Conservation (phyloP, 768 basidiomycete genomes). For the Chalciporus pseudorubinellus region DNA sequence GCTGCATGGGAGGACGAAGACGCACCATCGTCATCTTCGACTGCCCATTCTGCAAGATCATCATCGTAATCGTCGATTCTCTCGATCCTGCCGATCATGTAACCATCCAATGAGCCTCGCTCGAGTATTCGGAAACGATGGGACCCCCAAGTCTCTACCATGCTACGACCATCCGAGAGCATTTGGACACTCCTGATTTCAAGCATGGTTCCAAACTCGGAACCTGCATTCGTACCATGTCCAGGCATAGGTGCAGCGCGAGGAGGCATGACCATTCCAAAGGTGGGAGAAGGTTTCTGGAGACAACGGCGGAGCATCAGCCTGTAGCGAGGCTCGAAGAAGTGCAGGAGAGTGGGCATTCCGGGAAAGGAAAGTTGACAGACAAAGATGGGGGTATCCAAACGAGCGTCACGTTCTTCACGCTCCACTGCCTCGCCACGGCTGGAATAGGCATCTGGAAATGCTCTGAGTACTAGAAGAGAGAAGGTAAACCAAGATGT, state of each 20-base stretch:
- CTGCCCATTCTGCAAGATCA: slow-evolving; percentile 28
- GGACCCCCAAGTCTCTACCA: slow-evolving; percentile 72
- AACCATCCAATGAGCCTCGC: slow-evolving; percentile 82
- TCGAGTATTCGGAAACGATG: slow-evolving; percentile 85
- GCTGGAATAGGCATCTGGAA: slow-evolving; percentile 62
- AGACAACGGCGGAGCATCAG: slow-evolving; percentile 97
- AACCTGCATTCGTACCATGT: slow-evolving; percentile 20
- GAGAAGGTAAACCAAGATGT: slow-evolving; percentile 6
- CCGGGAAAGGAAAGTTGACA: slow-evolving; percentile 89
- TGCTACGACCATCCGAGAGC: slow-evolving; percentile 85
- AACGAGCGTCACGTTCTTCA: slow-evolving; percentile 73
- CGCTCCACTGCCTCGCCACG: slow-evolving; percentile 62
- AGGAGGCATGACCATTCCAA: slow-evolving; percentile 90
- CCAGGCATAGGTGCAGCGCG: slow-evolving; percentile 30
- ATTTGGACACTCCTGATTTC: slow-evolving; percentile 84
- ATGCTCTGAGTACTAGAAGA: slow-evolving; percentile 60
- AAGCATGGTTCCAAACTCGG: slow-evolving; percentile 89
- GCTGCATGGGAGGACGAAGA: slow-evolving; percentile 11
- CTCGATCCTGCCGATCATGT: slow-evolving; percentile 82
- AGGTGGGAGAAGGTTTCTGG: slow-evolving; percentile 68
- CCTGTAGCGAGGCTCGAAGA: slow-evolving; percentile 94
- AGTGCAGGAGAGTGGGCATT: slow-evolving; percentile 84
- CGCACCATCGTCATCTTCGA: slow-evolving; percentile 8
- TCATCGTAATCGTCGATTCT: slow-evolving; percentile 42
- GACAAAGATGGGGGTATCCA: slow-evolving; percentile 90